A percentile compares a stretch with the other conserved stretches of the same genome.
These are phyloP conservation scores for Kwoniella europaea DNA, from an alignment of 768 basidiomycete species.

Conservation along the genomic window DNA sequence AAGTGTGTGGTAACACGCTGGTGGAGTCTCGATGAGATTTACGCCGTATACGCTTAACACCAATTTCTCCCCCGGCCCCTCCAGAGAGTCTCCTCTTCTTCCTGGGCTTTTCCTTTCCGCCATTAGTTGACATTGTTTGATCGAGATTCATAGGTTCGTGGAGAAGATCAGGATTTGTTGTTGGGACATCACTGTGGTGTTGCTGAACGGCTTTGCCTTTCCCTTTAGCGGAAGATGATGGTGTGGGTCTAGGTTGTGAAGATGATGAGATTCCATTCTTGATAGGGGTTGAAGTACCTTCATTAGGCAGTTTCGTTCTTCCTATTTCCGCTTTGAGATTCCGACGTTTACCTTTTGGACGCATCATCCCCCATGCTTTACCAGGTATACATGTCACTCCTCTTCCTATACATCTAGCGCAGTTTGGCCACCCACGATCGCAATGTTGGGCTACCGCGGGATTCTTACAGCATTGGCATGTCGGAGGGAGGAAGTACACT, in stretches of 20 bases:
- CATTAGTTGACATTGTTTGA: background rate
- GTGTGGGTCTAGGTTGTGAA: background rate
- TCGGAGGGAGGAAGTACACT: slow-evolving; percentile 43
- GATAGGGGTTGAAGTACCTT: background rate
- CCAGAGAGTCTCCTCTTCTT: slow-evolving; percentile 40
- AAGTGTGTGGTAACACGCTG: background rate
- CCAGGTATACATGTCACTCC: slow-evolving; percentile 23
- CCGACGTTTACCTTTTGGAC: slow-evolving; percentile 28
- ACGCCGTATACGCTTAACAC: slow-evolving; percentile 11
- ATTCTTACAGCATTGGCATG: slow-evolving; percentile 36
- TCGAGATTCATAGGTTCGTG: background rate
- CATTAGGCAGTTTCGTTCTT: slow-evolving; percentile 11
- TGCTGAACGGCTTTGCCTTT: slow-evolving; percentile 27
- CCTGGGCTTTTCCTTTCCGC: slow-evolving; percentile 10
- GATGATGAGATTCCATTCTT: background rate
- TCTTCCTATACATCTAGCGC: slow-evolving; percentile 33
- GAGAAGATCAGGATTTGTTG: background rate
- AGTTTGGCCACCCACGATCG: slow-evolving; percentile 40
- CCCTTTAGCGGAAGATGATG: slow-evolving; percentile 31
- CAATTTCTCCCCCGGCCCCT: slow-evolving; percentile 30
- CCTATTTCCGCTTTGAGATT: slow-evolving; percentile 31
- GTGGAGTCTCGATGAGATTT: slow-evolving; percentile 16
- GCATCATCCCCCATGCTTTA: slow-evolving; percentile 29
- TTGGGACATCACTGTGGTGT: background rate
- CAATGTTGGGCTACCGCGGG: slow-evolving; percentile 35